Evolutionary conservation across 2,329 filamentous ascomycete species (phyloP), one percentile per base, ranked within the genome.

Genomic region (Mycosphaerella arachidis): DNA sequence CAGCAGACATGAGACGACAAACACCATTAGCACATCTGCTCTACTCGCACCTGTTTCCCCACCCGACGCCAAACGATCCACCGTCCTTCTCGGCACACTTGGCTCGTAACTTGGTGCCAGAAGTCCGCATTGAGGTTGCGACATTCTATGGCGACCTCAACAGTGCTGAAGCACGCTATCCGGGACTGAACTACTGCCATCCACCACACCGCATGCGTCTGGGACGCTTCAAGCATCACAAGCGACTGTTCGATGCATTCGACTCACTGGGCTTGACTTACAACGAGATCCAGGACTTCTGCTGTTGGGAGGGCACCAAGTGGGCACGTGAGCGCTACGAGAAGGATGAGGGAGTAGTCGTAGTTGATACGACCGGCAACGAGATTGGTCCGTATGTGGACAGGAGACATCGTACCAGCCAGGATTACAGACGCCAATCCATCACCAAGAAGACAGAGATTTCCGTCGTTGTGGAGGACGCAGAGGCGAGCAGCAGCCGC

Each of bases 321-420:
- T 92, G 89, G 89, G 90, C 90, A 62, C 87, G 91, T 71, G 88
- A 92, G 71, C 84, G 89, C 57, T 93, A 86, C 71, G 89, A 93
- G 78, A 82, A 82, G 59, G 89, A 92, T 70, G 87, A 91, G 69
- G 86, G 86, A 35, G 81, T 89, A 60, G 76, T 76, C 31, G 91
- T 93, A 63, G 75, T 78, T 52, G 90, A 93, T 70, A 91, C 89
- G 6, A 87, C 88, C 1, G 84, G 83, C 55, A 86, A 90, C 67
- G 86, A 83, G 27, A 86, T 92, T 59, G 76, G 78, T 3, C 81
- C 84, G 60, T 91, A 82, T 82, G 78, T 85, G 77, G 70, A 74
- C 43, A 58, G 68, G 20, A 61, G 65, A 59, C 63, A 67, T 48
- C 62, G 61, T 37, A 48, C 46, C 33, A 57, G 53, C 7, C 63